Conservation (phyloP, 2,329 filamentous ascomycete genomes). For the Phyllosticta ampelicida region DNA sequence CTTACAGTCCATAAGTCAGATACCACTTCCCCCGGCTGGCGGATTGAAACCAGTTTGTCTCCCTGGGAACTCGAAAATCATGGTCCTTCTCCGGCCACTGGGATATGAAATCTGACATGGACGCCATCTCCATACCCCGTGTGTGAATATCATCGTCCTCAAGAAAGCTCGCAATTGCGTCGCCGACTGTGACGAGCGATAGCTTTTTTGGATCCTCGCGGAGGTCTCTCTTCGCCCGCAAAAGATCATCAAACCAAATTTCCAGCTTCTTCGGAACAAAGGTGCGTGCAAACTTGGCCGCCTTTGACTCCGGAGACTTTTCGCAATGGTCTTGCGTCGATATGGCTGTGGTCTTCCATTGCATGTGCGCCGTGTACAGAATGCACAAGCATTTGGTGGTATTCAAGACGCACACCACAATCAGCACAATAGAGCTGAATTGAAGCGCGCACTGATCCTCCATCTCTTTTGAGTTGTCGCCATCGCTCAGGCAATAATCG, state of each 20-base stretch:
- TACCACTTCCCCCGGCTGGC: not conserved
- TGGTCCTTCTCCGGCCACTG: too few relatives aligned
- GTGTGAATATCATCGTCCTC: conserved; percentile 16
- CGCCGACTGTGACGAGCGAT: conserved; percentile 17
- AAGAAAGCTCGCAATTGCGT: conserved; percentile 20
- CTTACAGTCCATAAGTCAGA: not conserved
- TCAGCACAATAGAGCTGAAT: not conserved
- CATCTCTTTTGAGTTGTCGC: not conserved
- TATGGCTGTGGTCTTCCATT: not conserved
- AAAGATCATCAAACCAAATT: not conserved
- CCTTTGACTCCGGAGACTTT: not conserved
- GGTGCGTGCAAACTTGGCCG: too few relatives aligned
- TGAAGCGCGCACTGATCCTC: not conserved
- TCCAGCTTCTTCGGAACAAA: not conserved
- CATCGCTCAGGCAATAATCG: conserved; percentile 4
- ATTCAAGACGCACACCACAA: not conserved
- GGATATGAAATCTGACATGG: not conserved
- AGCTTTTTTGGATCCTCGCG: not conserved
- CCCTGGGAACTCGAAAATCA: not conserved
- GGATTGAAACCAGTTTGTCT: not conserved
- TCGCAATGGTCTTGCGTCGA: too few relatives aligned
- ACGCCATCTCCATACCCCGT: not conserved
- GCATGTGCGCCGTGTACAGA: not conserved
- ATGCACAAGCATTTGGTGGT: not conserved
- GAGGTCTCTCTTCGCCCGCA: not conserved